Base-by-base conservation (phyloP, 306 rosid genomes). In the Dalbergia cultrata region DNA sequence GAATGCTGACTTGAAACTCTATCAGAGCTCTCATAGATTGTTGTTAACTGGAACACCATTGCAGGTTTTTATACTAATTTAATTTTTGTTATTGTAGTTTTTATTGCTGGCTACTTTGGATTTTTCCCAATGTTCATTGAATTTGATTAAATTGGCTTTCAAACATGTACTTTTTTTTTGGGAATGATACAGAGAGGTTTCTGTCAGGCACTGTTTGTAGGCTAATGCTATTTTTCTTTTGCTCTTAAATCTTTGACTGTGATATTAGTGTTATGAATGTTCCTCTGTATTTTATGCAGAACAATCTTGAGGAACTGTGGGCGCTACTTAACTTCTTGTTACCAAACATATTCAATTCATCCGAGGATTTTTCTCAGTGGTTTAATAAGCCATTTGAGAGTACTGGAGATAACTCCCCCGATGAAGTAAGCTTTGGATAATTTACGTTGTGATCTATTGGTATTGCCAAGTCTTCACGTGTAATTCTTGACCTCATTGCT, bases 311-410 rank as follows among this genome's bases (percentile, higher is more conserved):
- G 81, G 99, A 96, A 83, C 86, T 96, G 47, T 93, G 99, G 99
- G 99, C 99, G 16, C 88, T 96, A 12, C 96, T 96, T 70, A 96
- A 96, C 86, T 96, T 96, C 88, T 90, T 96, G 92, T 87, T 96
- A 84, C 99, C 99, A 5, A 96, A 93, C 87, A 93, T 96, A 71
- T 96, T 96, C 84, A 96, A 93, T 84, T 96, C 99, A 45, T 93
- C 99, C 0, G 98, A 89, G 70, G 99, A 96, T 83, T 96, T 96
- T 74, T 96, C 99, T 81, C 98, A 96, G 80, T 96, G 99, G 99
- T 96, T 96, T 91, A 96, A 96, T 84, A 93, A 96, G 83, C 99
- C 99, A 72, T 96, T 96, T 89, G 84, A 92, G 94, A 87, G 98
- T 83, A 80, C 89, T 77, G 98, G 95, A 84, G 99, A 96, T 88